phyloP scores from a whole-genome alignment of 73 alveolate genomes.

The Tetrahymena borealis region DNA sequence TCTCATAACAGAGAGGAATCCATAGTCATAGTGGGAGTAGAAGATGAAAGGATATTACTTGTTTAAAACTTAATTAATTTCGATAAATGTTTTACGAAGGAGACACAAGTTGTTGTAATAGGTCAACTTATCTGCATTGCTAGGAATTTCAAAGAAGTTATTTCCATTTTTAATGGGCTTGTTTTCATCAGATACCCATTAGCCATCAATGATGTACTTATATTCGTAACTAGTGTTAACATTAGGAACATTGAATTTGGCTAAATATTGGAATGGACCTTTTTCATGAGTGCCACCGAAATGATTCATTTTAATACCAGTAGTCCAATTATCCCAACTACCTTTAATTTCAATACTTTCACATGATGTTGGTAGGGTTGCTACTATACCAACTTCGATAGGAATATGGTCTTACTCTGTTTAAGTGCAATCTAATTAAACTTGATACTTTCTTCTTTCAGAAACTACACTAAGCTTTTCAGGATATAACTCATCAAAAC shows the following conservation, averaged over 20 bases:
- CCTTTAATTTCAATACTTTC: constrained; percentile 56
- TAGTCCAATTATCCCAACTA: constrained; percentile 79
- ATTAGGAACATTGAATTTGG: not conserved
- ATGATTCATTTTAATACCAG: not conserved
- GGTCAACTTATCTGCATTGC: constrained; percentile 50
- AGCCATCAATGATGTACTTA: constrained; percentile 68
- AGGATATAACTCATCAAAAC: constrained; percentile 83
- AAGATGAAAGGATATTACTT: constrained; percentile 23
- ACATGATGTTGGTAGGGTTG: not conserved
- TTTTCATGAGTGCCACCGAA: not conserved
- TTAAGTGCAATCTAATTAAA: not conserved
- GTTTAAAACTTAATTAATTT: constrained; percentile 3
- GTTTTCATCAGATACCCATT: constrained; percentile 57
- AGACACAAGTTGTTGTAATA: not conserved
- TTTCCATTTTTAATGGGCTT: constrained; percentile 57
- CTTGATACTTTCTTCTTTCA: constrained; percentile 76
- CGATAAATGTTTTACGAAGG: not conserved
- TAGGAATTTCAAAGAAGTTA: constrained; percentile 24
- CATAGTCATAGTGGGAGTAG: not conserved
- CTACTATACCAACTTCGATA: constrained; percentile 40
- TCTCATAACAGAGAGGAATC: constrained; percentile 18
- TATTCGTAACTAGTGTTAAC: constrained; percentile 44
- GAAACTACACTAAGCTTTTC: constrained; percentile 76
- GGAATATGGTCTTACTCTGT: constrained; percentile 37
- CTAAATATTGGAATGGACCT: not conserved